Evolutionary conservation across 441 rosid genomes (phyloP).

Genomic region (Jatropha multifida): DNA sequence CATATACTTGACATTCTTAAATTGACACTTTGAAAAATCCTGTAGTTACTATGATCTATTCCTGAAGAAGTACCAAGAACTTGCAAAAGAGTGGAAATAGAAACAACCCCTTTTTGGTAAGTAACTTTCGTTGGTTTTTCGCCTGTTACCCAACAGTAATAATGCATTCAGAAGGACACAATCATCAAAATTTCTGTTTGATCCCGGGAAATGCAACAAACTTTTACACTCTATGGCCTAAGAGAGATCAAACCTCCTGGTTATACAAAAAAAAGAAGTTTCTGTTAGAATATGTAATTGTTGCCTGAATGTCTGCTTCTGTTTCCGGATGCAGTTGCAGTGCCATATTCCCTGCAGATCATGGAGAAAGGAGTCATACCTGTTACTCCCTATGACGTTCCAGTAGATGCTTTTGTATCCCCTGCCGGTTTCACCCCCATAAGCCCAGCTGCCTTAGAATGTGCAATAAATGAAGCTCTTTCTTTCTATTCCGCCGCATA

Average conservation of each 20-base stretch:
- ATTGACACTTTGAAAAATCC: conserved; percentile 1
- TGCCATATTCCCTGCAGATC: conserved; percentile 74
- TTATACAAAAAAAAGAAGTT: too few relatives aligned
- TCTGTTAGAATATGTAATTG: neutral
- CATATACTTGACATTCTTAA: too few relatives aligned
- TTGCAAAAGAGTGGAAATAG: conserved; percentile 59
- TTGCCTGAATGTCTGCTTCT: neutral
- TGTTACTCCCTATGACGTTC: conserved; percentile 52
- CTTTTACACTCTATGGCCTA: too few relatives aligned
- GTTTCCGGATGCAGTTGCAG: conserved; percentile 56
- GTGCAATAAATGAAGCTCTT: neutral
- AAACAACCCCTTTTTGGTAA: conserved; percentile 62
- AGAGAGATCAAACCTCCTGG: too few relatives aligned
- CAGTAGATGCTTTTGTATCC: conserved; percentile 37
- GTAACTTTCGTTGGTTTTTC: neutral
- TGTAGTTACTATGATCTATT: conserved; percentile 69
- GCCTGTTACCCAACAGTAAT: too few relatives aligned
- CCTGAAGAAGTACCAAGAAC: conserved; percentile 57
- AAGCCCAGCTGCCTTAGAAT: conserved; percentile 24
- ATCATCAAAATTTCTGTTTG: too few relatives aligned
- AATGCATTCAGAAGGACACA: too few relatives aligned
- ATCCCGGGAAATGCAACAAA: too few relatives aligned
- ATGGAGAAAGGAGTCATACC: conserved; percentile 47
- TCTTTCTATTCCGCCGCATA: neutral
- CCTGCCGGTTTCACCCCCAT: conserved; percentile 61